A percentile compares a stretch with the other conserved stretches of the same genome.
Conservation (phyloP, 2,329 filamentous ascomycete species). For the Fusarium cicatricum region DNA sequence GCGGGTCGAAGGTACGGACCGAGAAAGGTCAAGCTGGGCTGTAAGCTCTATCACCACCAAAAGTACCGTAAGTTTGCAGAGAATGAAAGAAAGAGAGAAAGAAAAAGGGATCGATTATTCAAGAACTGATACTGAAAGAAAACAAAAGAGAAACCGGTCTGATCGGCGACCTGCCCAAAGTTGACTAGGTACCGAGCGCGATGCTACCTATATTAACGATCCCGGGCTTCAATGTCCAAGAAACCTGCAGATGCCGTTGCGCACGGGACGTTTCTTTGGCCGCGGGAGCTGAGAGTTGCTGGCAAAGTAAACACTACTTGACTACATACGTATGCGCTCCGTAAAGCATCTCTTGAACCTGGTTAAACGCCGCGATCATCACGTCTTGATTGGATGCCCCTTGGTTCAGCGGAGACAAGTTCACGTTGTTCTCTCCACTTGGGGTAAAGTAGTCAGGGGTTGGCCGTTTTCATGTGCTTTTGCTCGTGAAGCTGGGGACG, state of each 20-base stretch:
- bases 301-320: neutral
- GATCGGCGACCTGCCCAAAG: conserved; percentile 5
- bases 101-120: neutral
- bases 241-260: conserved; percentile 5
- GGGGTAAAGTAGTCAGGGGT: neutral
- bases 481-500: too few species aligned
- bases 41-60: conserved; percentile 22
- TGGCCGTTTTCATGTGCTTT: neutral
- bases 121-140: neutral
- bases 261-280: conserved; percentile 11
- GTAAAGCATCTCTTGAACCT: neutral
- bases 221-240: conserved; percentile 5
- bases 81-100: neutral
- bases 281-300: neutral
- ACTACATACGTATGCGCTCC: neutral
- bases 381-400: conserved; percentile 13
- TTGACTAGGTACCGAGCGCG: neutral
- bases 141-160: neutral
- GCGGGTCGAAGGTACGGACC: conserved; percentile 16
- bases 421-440: conserved; percentile 7
- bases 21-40: neutral
- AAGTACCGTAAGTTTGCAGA: neutral
- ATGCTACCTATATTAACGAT: neutral
- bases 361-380: neutral
- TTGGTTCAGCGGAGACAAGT: neutral